phyloP scores from a whole-genome alignment of 345 rosid species.

The Acer saccharum region DNA sequence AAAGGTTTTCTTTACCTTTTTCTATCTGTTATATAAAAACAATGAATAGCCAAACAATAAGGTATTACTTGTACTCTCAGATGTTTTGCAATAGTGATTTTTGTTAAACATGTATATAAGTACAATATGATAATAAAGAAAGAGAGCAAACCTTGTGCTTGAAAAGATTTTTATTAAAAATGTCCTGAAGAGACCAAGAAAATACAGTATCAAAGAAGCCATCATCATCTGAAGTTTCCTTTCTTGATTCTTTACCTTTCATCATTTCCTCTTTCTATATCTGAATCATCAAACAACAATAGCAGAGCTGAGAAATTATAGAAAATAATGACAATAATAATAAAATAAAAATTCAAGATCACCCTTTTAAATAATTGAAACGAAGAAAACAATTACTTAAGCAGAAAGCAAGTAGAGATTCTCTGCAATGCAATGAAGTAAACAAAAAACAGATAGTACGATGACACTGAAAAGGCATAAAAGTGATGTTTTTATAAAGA shows the following conservation, averaged over 20 bases:
- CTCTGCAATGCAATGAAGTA: neutral
- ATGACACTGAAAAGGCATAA: neutral
- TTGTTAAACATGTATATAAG: too few relatives aligned
- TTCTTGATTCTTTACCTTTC: neutral
- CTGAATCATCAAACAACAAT: neutral
- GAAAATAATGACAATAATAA: neutral
- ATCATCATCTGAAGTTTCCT: neutral
- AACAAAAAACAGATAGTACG: too few relatives aligned
- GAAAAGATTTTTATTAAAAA: slow-evolving; percentile 35
- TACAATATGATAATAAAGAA: neutral
- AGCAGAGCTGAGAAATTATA: neutral
- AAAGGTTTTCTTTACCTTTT: too few relatives aligned
- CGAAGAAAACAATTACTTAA: neutral
- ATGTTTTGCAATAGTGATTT: too few relatives aligned
- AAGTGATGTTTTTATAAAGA: neutral
- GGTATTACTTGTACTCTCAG: too few relatives aligned
- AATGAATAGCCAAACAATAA: too few relatives aligned
- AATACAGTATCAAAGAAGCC: slow-evolving; percentile 22
- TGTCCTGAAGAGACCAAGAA: slow-evolving; percentile 47
- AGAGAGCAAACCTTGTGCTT: slow-evolving; percentile 27
- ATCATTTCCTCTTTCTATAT: neutral
- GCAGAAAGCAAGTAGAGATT: neutral
- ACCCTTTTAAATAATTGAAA: neutral
- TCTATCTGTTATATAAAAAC: too few relatives aligned
- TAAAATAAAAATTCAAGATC: neutral